Conservation (phyloP, 2,329 filamentous ascomycete genomes). For the Calonectria pseudoturangicola region DNA sequence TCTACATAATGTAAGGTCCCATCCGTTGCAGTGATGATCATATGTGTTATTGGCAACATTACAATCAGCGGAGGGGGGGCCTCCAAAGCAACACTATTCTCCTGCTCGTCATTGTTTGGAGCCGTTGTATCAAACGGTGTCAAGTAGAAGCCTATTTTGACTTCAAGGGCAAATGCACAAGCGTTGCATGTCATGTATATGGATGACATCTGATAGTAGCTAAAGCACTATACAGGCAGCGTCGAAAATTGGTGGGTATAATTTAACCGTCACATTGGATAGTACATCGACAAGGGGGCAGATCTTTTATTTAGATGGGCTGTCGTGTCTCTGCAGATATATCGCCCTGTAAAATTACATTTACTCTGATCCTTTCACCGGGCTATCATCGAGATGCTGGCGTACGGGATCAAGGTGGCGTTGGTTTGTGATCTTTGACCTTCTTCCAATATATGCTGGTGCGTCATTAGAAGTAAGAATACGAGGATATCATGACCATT, state of each 20-base stretch:
- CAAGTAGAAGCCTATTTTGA: not conserved
- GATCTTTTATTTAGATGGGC: conserved; percentile 5
- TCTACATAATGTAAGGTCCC: too few relatives aligned
- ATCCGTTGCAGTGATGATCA: too few relatives aligned
- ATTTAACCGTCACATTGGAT: not conserved
- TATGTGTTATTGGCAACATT: too few relatives aligned
- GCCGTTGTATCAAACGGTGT: not conserved
- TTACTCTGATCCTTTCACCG: not conserved
- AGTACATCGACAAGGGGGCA: not conserved
- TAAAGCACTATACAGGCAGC: not conserved
- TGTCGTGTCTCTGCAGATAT: conserved; percentile 1
- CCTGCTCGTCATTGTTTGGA: not conserved
- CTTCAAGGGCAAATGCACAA: too few relatives aligned
- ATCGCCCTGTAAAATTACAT: conserved; percentile 3
- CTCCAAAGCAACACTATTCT: not conserved
- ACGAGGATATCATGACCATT: not conserved
- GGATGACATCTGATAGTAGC: not conserved
- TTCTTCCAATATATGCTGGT: not conserved
- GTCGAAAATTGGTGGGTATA: not conserved
- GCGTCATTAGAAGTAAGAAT: not conserved
- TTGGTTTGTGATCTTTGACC: not conserved
- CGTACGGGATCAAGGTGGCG: not conserved
- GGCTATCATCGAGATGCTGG: not conserved
- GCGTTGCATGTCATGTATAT: not conserved
- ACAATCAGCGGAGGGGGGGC: too few relatives aligned